Conservation (phyloP, 257 asterid species). For the Marsdenia floribunda region DNA sequence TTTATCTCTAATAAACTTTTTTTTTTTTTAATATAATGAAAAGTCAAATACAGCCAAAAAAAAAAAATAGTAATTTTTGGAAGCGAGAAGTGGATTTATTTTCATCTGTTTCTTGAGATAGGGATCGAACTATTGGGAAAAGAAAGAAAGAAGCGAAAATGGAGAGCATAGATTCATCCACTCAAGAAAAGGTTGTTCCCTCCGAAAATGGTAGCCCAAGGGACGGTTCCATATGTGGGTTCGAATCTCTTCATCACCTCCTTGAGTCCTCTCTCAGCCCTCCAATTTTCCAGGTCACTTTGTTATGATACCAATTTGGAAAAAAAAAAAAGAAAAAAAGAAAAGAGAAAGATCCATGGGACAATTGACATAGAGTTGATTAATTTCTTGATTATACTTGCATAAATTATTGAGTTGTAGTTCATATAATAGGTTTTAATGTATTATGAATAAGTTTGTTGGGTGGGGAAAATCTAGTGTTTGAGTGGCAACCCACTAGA, state of each 20-base stretch:
- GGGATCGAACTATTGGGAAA: background rate
- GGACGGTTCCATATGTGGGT: slow-evolving; percentile 77
- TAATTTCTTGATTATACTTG: background rate
- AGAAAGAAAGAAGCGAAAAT: slow-evolving; percentile 21
- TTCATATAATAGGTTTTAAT: background rate
- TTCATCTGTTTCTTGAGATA: no score
- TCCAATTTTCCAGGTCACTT: slow-evolving; percentile 60
- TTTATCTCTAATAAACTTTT: no score
- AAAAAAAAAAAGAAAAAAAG: no score
- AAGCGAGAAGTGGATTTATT: no score
- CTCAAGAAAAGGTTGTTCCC: slow-evolving; percentile 15
- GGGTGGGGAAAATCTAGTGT: background rate
- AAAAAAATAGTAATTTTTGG: no score
- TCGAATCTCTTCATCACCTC: slow-evolving; percentile 78
- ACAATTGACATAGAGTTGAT: background rate
- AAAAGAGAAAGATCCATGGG: no score
- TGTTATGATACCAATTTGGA: background rate
- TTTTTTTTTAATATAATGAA: no score
- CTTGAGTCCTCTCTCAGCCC: slow-evolving; percentile 72
- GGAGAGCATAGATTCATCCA: slow-evolving; percentile 39
- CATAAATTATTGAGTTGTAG: background rate
- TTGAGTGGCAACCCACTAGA: background rate
- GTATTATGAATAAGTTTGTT: no score
- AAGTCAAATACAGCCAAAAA: no score
- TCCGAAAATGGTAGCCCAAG: slow-evolving; percentile 31